These are phyloP conservation scores for Gynostemma pentaphyllum DNA, from an alignment of 306 rosid species.

Conservation along the genomic window DNA sequence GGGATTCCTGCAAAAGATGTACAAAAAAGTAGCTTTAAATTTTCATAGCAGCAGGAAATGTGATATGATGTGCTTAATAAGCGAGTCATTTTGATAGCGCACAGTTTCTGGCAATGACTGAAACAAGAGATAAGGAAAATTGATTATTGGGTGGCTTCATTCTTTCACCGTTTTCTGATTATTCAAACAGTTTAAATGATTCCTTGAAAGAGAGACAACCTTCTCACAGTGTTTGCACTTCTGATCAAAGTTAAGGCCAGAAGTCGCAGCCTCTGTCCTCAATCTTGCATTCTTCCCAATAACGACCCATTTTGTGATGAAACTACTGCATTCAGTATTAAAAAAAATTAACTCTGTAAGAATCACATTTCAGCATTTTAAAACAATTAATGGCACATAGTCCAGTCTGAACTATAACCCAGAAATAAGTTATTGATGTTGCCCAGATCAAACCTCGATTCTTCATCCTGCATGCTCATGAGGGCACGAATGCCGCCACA, in stretches of 20 bases:
- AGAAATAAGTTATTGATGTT: neutral
- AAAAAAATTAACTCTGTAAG: neutral
- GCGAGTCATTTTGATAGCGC: neutral
- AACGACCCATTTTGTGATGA: conserved; percentile 75
- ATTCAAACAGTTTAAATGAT: neutral
- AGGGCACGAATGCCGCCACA: conserved; percentile 98
- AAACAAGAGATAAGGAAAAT: neutral
- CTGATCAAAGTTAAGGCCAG: conserved; percentile 60
- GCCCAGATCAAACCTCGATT: conserved; percentile 38
- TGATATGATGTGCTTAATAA: neutral
- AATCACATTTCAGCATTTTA: neutral
- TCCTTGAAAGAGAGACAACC: conserved; percentile 26
- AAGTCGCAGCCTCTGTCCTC: conserved; percentile 59
- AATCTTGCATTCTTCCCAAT: conserved; percentile 59
- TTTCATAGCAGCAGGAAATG: neutral
- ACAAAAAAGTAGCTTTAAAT: neutral
- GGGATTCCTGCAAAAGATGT: conserved; percentile 50
- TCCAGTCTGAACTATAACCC: neutral
- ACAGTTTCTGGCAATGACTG: neutral
- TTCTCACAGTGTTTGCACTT: conserved; percentile 89
- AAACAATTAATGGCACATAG: neutral
- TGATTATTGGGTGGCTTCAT: neutral
- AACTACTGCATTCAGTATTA: conserved; percentile 26
- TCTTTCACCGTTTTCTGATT: neutral
- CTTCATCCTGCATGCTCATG: conserved; percentile 80